These are phyloP conservation scores for Penicillium arizonense DNA, from an alignment of 495 filamentous ascomycete species.

Conservation along the genomic window DNA sequence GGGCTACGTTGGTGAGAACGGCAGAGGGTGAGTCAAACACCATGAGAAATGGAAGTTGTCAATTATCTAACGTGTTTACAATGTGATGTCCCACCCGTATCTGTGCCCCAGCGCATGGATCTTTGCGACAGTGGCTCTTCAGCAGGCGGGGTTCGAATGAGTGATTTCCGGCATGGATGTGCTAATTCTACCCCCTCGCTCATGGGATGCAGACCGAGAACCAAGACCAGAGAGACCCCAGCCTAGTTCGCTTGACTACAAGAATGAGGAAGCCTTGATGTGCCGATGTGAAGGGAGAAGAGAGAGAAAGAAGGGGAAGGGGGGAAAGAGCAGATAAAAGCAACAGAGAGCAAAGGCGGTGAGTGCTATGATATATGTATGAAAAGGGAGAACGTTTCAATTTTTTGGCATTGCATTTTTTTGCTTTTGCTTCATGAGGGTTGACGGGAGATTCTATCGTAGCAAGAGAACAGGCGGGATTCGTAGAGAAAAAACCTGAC, in stretches of 20 bases:
- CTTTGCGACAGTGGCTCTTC: slow-evolving; percentile 84
- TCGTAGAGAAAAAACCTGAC: slow-evolving; percentile 21
- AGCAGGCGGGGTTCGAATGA: slow-evolving; percentile 57
- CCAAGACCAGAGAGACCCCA: slow-evolving; percentile 16
- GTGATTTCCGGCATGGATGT: slow-evolving; percentile 39
- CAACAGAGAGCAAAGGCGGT: slow-evolving; percentile 2
- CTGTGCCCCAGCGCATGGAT: slow-evolving; percentile 78
- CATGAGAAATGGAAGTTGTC: too few relatives aligned
- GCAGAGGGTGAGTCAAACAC: too few relatives aligned
- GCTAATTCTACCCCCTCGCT: slow-evolving; percentile 42
- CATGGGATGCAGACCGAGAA: slow-evolving; percentile 30
- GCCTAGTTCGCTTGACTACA: slow-evolving; percentile 22
- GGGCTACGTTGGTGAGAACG: too few relatives aligned
- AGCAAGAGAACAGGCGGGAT: slow-evolving; percentile 15
- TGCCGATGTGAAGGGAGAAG: slow-evolving; percentile 25
- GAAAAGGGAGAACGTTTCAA: slow-evolving; percentile 2
- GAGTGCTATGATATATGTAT: slow-evolving; percentile 3
- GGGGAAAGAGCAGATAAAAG: not conserved
- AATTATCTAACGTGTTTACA: slow-evolving; percentile 1
- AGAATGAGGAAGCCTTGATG: slow-evolving; percentile 43
- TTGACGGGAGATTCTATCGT: slow-evolving; percentile 12
- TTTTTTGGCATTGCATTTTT: slow-evolving; percentile 13
- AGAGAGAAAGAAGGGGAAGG: slow-evolving; percentile 4
- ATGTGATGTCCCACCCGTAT: slow-evolving; percentile 83
- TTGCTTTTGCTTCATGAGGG: slow-evolving; percentile 7